Base-by-base conservation (phyloP, 1,284 basidiomycete genomes). In the Malassezia sp. region DNA sequence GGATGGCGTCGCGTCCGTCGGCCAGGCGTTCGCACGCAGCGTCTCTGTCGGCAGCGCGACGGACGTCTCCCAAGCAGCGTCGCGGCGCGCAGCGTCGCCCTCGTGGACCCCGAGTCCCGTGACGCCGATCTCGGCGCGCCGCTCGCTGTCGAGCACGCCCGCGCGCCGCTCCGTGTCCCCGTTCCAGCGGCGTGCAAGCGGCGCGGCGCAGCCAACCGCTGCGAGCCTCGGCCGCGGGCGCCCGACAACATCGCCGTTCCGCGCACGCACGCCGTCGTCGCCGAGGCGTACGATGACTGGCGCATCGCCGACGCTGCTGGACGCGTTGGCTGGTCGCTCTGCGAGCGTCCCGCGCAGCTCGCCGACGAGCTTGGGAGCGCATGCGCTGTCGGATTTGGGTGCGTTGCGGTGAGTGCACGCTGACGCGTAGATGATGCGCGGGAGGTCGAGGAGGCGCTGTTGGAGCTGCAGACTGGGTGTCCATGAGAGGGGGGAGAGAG, bases 371-470 rank as follows among this genome's bases (percentile, higher is more conserved):
- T 39, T 29, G 21, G 29, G 27, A 4, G 26, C n/a, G 29, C 6
- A 21, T 23, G 30, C 38, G 6, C 36, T 15, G 12, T n/a, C 30
- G n/a, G 44, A 45, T 18, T 28, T 38, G 17, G 41, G 41, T 42
- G 34, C 41, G 41, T 42, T 10, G 2, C 9, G 1, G n/a, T 34
- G 14, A 10, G n/a, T n/a, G n/a, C n/a, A n/a, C n/a, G n/a, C 31
- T 36, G n/a, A 38, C 35, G 10, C 26, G n/a, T n/a, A 38, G 45
- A 40, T 22, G 48, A 50, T 26, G 48, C 42, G 17, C 28, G 18
- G n/a, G 48, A 50, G 24, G 48, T 50, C 8, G 48, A 50, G 32
- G 37, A 26, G 20, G 48, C 48, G 14, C 22, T 47, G 29, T 32
- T 35, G 33, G 28, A 38, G 29, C 18, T 47, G n/a, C n/a, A n/a